Conservation (phyloP, 352 stramenopile genomes). For the Globisporangium heterothallicum region DNA sequence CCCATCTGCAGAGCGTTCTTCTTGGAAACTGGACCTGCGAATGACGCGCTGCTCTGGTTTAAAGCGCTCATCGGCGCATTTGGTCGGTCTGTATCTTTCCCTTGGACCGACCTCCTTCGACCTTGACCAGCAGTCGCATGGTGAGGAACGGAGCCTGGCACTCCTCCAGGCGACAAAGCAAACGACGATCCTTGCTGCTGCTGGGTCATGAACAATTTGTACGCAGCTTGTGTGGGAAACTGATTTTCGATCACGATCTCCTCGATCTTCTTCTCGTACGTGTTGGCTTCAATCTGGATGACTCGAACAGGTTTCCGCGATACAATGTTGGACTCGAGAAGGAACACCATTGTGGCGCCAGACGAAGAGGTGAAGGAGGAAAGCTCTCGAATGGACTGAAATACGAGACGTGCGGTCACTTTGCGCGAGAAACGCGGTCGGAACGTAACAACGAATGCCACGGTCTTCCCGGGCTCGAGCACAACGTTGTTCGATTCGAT, state of each 20-base stretch:
- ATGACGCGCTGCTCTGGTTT: neutral
- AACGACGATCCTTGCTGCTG: constrained; percentile 8
- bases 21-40: neutral
- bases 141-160: neutral
- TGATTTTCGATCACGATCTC: constrained; percentile 87
- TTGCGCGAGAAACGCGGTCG: constrained; percentile 81
- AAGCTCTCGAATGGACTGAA: constrained; percentile 61
- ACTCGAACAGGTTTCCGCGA: constrained; percentile 68
- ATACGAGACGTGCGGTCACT: constrained; percentile 84
- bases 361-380: constrained; percentile 13
- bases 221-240: constrained; percentile 65
- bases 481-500: constrained; percentile 64
- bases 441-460: constrained; percentile 80
- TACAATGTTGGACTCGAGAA: constrained; percentile 80
- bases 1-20: constrained; percentile 1
- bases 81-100: constrained; percentile 4
- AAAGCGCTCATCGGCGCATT: neutral
- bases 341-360: constrained; percentile 87
- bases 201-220: constrained; percentile 74
- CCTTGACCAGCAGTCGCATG: neutral
- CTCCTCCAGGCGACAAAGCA: neutral
- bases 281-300: constrained; percentile 71
- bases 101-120: constrained; percentile 10
- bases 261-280: constrained; percentile 74
- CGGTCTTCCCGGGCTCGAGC: constrained; percentile 71